Evolutionary conservation across 2,329 filamentous ascomycete species (phyloP).

Genomic region (Pyrenophora seminiperda): DNA sequence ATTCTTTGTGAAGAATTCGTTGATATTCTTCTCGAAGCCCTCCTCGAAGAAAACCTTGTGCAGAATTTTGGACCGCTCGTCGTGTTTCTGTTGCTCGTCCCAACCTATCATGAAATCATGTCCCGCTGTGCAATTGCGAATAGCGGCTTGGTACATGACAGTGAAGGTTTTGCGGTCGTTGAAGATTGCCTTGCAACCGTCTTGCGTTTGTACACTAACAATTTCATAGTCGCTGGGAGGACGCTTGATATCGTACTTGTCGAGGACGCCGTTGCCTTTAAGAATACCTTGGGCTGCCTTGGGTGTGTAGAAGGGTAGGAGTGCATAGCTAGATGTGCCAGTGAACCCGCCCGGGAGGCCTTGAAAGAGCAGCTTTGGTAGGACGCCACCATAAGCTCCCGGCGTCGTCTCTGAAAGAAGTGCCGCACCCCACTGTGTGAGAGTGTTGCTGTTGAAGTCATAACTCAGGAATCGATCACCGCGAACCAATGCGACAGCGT

Average conservation of each 20-base stretch:
- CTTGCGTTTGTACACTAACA: slow-evolving; percentile 56
- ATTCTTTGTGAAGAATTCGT: slow-evolving; percentile 62
- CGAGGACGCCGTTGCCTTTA: slow-evolving; percentile 52
- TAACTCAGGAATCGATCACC: slow-evolving; percentile 77
- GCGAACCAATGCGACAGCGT: slow-evolving; percentile 74
- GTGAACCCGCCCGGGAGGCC: slow-evolving; percentile 56
- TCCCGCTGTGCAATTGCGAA: slow-evolving; percentile 65
- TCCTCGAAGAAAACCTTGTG: slow-evolving; percentile 63
- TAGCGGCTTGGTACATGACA: slow-evolving; percentile 58
- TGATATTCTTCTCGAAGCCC: slow-evolving; percentile 68
- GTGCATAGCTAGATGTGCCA: slow-evolving; percentile 54
- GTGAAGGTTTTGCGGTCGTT: slow-evolving; percentile 57
- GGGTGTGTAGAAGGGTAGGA: slow-evolving; percentile 59
- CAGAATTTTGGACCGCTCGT: slow-evolving; percentile 48
- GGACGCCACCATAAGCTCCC: slow-evolving; percentile 55
- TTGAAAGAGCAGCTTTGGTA: slow-evolving; percentile 51
- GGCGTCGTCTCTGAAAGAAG: slow-evolving; percentile 48
- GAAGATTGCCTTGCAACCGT: slow-evolving; percentile 57
- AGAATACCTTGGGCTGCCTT: slow-evolving; percentile 55
- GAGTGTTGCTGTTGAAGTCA: slow-evolving; percentile 59
- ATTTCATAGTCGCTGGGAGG: slow-evolving; percentile 51
- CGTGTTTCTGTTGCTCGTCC: slow-evolving; percentile 43
- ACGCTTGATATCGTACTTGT: slow-evolving; percentile 54
- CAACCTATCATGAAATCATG: slow-evolving; percentile 61
- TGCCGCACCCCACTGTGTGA: slow-evolving; percentile 57